Evolutionary conservation across 495 filamentous ascomycete species (phyloP).

Genomic region (Tuber aestivum): DNA sequence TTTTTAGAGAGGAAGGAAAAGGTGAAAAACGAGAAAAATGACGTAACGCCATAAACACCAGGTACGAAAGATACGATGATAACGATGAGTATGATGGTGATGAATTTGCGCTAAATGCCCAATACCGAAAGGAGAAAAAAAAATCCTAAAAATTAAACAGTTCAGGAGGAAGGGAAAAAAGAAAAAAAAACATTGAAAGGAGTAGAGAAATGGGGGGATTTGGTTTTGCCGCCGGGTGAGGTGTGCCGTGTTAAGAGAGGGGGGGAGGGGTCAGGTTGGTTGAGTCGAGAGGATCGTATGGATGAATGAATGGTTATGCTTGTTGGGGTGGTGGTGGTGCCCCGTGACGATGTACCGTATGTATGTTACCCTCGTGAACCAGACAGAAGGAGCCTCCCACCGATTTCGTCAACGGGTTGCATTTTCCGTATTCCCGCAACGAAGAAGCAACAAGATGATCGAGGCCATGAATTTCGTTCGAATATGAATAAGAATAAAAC

Average conservation of each 20-base stretch:
- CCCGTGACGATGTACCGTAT: conserved; percentile 5
- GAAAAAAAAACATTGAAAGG: not conserved
- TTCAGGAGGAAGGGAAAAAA: not conserved
- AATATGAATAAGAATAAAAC: not conserved
- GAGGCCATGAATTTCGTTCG: not conserved
- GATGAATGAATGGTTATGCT: conserved; percentile 5
- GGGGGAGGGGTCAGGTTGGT: not conserved
- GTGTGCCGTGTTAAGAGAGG: not conserved
- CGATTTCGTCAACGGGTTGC: not conserved
- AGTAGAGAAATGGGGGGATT: conserved; percentile 3
- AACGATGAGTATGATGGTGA: not conserved
- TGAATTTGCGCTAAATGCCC: not conserved
- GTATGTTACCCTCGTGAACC: not conserved
- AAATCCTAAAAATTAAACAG: not conserved
- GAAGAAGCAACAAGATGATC: conserved; percentile 3
- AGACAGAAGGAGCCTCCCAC: not conserved
- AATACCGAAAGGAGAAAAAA: not conserved
- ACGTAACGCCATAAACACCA: conserved; percentile 3
- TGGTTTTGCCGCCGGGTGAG: not conserved
- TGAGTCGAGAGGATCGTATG: conserved; percentile 5
- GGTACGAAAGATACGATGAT: not conserved
- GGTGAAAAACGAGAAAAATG: conserved; percentile 4
- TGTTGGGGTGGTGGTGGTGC: not conserved
- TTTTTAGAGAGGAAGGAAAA: conserved; percentile 1
- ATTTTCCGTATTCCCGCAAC: not conserved